Conservation (phyloP, 306 rosid species). For the Senna tora region DNA sequence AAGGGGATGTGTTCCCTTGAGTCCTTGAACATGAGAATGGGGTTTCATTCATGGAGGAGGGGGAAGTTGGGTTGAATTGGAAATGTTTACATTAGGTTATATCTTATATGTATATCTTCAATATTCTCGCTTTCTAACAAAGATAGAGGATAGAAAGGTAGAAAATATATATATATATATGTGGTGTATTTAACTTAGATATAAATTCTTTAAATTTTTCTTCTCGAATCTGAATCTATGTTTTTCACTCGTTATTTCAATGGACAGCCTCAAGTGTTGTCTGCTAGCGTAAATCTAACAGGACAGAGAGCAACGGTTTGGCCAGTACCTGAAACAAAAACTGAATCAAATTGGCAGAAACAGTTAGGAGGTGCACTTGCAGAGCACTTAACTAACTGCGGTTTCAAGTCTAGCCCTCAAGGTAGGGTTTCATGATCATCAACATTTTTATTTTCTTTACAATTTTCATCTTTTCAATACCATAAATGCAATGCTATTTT, state of each 20-base stretch:
- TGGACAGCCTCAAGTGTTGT: slow-evolving; percentile 81
- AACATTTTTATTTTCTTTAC: not conserved
- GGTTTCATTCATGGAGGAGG: no score
- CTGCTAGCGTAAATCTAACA: slow-evolving; percentile 82
- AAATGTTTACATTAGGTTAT: not conserved
- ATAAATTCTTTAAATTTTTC: not conserved
- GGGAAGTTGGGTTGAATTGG: not conserved
- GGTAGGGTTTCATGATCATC: slow-evolving; percentile 48
- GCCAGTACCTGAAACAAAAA: slow-evolving; percentile 65
- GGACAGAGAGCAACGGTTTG: slow-evolving; percentile 78
- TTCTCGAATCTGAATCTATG: slow-evolving; percentile 27
- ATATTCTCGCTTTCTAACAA: not conserved
- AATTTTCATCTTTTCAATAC: not conserved
- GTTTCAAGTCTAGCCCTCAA: slow-evolving; percentile 71
- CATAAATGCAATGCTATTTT: slow-evolving; percentile 14
- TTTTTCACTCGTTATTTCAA: slow-evolving; percentile 21
- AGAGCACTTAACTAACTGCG: slow-evolving; percentile 77
- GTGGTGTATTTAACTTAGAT: not conserved
- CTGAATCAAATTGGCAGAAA: slow-evolving; percentile 55
- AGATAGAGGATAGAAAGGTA: not conserved
- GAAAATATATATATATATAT: not conserved
- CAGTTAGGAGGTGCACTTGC: slow-evolving; percentile 86
- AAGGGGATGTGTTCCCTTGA: no score
- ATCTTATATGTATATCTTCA: not conserved
- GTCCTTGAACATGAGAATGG: no score